Evolutionary conservation across 2,329 filamentous ascomycete genomes (phyloP).

Genomic region (Epichloe sibirici): DNA sequence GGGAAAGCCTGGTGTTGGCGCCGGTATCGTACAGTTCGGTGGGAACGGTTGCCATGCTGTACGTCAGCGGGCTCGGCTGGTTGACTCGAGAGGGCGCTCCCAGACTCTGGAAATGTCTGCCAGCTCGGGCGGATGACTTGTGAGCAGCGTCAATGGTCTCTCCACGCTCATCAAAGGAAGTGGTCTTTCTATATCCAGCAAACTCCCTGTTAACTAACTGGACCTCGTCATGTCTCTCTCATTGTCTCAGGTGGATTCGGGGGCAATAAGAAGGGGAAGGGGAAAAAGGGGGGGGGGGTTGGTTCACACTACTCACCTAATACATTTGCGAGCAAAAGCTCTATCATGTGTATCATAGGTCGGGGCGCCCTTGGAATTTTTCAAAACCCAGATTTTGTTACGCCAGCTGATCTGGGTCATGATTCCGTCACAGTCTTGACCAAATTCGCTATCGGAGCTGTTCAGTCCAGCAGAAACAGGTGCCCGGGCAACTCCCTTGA

Average conservation of each 20-base stretch:
- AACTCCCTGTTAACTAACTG: not conserved
- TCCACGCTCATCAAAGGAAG: not conserved
- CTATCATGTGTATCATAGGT: conserved; percentile 14
- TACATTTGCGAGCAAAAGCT: conserved; percentile 11
- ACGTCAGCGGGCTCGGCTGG: not conserved
- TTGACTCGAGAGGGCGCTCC: no score
- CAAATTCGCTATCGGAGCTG: conserved; percentile 9
- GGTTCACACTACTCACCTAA: conserved; percentile 10
- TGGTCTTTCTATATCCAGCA: not conserved
- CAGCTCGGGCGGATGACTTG: not conserved
- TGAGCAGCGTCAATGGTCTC: not conserved
- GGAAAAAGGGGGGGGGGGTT: no score
- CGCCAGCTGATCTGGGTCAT: conserved; percentile 16
- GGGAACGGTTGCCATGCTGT: not conserved
- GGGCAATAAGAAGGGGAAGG: no score
- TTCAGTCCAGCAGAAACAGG: conserved; percentile 9
- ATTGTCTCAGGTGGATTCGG: no score
- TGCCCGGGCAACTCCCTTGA: conserved; percentile 13
- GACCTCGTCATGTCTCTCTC: not conserved
- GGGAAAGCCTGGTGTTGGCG: conserved; percentile 11
- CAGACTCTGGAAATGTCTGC: not conserved
- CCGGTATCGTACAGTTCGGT: conserved; percentile 10
- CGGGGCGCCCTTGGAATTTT: conserved; percentile 7
- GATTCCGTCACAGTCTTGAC: conserved; percentile 16
- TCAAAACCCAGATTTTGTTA: conserved; percentile 13